phyloP scores from a whole-genome alignment of 306 rosid genomes.

The Cyclanthera cordifolia region DNA sequence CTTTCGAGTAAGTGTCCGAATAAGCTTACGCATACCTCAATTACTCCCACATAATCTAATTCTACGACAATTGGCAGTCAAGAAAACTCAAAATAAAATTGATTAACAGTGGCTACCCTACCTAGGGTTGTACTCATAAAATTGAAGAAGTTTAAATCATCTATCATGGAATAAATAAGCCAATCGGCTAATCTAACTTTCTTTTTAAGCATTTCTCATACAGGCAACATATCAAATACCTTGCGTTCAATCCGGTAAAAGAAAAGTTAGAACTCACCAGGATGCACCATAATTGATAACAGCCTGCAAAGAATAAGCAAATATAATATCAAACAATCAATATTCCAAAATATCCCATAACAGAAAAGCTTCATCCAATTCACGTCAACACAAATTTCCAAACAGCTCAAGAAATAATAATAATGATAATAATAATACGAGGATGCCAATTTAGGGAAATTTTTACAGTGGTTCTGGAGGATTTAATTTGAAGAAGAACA shows the following conservation, averaged over 20 bases:
- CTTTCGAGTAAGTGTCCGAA: no score
- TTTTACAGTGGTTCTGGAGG: slow-evolving; percentile 66
- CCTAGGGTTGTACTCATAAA: no score
- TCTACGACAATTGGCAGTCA: no score
- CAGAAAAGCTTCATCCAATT: background rate
- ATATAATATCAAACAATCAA: background rate
- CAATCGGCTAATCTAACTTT: background rate
- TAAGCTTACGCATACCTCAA: no score
- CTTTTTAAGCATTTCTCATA: background rate
- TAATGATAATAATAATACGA: background rate
- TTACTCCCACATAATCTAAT: no score
- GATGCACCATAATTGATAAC: slow-evolving; percentile 90
- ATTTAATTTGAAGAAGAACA: slow-evolving; percentile 51
- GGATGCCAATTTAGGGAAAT: background rate
- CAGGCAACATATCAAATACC: slow-evolving; percentile 20
- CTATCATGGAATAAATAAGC: background rate
- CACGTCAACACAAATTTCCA: background rate
- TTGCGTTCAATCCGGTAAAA: slow-evolving; percentile 15
- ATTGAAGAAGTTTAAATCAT: background rate
- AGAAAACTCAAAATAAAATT: no score
- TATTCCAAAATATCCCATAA: background rate
- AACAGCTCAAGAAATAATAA: background rate
- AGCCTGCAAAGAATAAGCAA: slow-evolving; percentile 36
- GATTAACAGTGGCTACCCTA: no score
- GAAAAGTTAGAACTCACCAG: slow-evolving; percentile 33